Evolutionary conservation across 2,329 filamentous ascomycete genomes (phyloP).

Genomic region (Ceratocystiopsis minuta): DNA sequence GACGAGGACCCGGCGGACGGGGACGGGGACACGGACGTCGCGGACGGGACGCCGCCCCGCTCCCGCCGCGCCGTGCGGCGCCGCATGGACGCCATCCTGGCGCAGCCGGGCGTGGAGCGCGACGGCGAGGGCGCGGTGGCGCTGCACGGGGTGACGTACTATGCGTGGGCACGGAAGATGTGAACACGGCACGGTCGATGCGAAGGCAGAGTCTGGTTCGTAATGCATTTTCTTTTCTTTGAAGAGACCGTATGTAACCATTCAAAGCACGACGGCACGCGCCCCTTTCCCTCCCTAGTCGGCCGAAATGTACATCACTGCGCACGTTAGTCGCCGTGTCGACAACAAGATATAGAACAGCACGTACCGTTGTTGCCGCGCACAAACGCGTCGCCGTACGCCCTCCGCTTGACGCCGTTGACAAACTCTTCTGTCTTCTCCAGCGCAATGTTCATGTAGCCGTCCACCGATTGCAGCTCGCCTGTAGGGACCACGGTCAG

Average conservation of each 20-base stretch:
- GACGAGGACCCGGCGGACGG: slow-evolving; percentile 20
- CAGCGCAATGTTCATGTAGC: slow-evolving; percentile 98
- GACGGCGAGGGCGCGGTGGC: slow-evolving; percentile 45
- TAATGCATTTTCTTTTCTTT: no score
- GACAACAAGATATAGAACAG: background rate
- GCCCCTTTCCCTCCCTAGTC: slow-evolving; percentile 18
- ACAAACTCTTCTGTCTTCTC: slow-evolving; percentile 91
- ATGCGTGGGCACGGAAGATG: slow-evolving; percentile 40
- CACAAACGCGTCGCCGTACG: slow-evolving; percentile 88
- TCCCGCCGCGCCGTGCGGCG: slow-evolving; percentile 29
- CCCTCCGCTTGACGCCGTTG: slow-evolving; percentile 63
- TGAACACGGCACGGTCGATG: slow-evolving; percentile 10
- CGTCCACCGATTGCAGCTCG: slow-evolving; percentile 89
- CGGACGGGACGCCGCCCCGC: slow-evolving; percentile 11
- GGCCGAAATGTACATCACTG: slow-evolving; percentile 55
- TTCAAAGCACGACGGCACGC: no score
- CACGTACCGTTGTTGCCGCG: slow-evolving; percentile 70
- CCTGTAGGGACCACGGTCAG: slow-evolving; percentile 30
- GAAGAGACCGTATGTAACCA: no score
- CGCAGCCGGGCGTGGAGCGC: slow-evolving; percentile 34
- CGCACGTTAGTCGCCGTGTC: no score
- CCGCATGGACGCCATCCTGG: slow-evolving; percentile 35
- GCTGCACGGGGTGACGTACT: slow-evolving; percentile 44
- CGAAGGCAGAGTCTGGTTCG: no score
- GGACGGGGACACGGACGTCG: background rate